These are phyloP conservation scores for Naganishia albida DNA, from an alignment of 1,284 basidiomycete genomes.

Conservation along the genomic window DNA sequence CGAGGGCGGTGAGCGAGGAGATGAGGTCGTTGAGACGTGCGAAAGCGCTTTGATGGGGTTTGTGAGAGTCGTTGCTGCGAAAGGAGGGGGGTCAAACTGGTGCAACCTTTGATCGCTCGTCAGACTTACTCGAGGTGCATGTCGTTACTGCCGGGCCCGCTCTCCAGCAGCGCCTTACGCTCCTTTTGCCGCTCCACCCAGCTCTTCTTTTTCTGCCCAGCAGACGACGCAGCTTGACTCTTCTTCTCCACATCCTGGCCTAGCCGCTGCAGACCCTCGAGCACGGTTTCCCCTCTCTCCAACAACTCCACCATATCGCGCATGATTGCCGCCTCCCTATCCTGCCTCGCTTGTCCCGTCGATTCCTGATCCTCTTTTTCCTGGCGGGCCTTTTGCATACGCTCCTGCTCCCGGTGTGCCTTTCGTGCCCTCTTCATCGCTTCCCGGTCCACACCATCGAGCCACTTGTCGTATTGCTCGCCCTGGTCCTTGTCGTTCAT, in stretches of 20 bases:
- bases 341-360: constrained; percentile 54
- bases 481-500: constrained; percentile 79
- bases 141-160: constrained; percentile 32
- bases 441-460: constrained; percentile 81
- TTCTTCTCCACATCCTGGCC: constrained; percentile 69
- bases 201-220: constrained; percentile 44
- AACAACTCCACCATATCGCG: constrained; percentile 69
- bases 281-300: constrained; percentile 84
- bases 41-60: constrained; percentile 44
- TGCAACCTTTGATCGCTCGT: too few species aligned
- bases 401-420: constrained; percentile 68
- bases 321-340: constrained; percentile 66
- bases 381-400: constrained; percentile 69
- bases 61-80: neutral
- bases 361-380: constrained; percentile 57
- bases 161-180: constrained; percentile 43
- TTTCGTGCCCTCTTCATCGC: constrained; percentile 81
- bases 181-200: constrained; percentile 55
- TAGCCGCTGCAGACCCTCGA: constrained; percentile 83
- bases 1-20: constrained; percentile 48
- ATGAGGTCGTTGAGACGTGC: constrained; percentile 51
- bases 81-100: too few species aligned
- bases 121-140: constrained; percentile 41
- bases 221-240: constrained; percentile 8
- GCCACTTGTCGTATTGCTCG: constrained; percentile 91